Evolutionary conservation across 768 basidiomycete genomes (phyloP).

Genomic region (Phylloporus arenicola): DNA sequence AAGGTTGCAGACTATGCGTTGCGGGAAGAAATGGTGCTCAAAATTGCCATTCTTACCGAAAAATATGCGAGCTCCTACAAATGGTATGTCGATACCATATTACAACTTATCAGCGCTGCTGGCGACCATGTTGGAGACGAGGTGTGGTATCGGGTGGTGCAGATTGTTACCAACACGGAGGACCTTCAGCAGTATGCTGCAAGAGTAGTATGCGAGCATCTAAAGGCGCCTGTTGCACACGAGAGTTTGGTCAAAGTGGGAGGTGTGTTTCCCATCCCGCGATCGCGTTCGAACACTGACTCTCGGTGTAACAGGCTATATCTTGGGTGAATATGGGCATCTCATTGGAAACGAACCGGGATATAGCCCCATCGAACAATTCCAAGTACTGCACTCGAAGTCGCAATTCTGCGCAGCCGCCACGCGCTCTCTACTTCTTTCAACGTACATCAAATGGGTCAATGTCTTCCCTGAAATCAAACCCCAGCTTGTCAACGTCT

Average conservation of each 20-base stretch:
- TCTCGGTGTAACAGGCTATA: slow-evolving; percentile 61
- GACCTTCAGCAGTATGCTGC: slow-evolving; percentile 96
- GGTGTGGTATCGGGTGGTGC: slow-evolving; percentile 99
- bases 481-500: slow-evolving; percentile 85
- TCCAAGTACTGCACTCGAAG: slow-evolving; percentile 87
- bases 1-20: slow-evolving; percentile 95
- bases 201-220: slow-evolving; percentile 83
- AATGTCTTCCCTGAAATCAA: slow-evolving; percentile 99
- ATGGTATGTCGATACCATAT: slow-evolving; percentile 98
- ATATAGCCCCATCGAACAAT: slow-evolving; percentile 91
- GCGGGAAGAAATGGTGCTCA: slow-evolving; percentile 97
- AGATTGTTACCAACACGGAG: slow-evolving; percentile 98
- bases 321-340: slow-evolving; percentile 97
- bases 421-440: slow-evolving; percentile 87
- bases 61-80: slow-evolving; percentile 97
- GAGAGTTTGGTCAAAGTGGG: slow-evolving; percentile 96
- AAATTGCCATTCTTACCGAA: slow-evolving; percentile 98
- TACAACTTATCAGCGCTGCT: slow-evolving; percentile 92
- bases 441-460: slow-evolving; percentile 99
- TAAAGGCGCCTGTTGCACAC: slow-evolving; percentile 79
- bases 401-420: slow-evolving; percentile 91
- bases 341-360: slow-evolving; percentile 93
- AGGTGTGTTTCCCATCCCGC: slow-evolving; percentile 44
- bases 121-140: slow-evolving; percentile 99
- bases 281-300: slow-evolving; percentile 9